These are phyloP conservation scores for Actinomortierella ambigua DNA, from an alignment of 371 early-diverging fungal genomes.

Conservation along the genomic window DNA sequence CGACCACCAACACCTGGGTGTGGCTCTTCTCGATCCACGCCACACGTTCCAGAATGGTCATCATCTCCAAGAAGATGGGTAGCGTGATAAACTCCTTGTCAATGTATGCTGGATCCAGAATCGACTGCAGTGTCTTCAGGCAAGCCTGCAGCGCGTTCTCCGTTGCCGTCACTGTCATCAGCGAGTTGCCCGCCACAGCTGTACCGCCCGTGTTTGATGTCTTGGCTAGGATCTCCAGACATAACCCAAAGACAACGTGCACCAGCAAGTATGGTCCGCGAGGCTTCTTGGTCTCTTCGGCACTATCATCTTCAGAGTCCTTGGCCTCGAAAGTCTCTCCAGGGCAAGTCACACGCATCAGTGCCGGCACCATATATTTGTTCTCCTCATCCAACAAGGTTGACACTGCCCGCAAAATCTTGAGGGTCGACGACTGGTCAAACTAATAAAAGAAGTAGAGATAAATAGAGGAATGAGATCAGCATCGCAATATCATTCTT, in stretches of 20 bases:
- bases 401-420: slow-evolving; percentile 37
- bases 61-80: slow-evolving; percentile 41
- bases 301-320: not conserved
- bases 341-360: slow-evolving; percentile 32
- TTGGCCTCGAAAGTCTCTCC: not conserved
- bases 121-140: slow-evolving; percentile 30
- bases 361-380: slow-evolving; percentile 29
- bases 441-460: slow-evolving; percentile 7
- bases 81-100: slow-evolving; percentile 17
- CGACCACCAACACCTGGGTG: slow-evolving; percentile 30
- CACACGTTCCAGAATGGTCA: slow-evolving; percentile 40
- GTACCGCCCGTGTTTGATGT: slow-evolving; percentile 29
- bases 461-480: not conserved
- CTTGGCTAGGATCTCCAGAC: slow-evolving; percentile 44
- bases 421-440: slow-evolving; percentile 40
- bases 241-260: slow-evolving; percentile 39
- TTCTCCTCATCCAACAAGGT: slow-evolving; percentile 31
- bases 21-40: slow-evolving; percentile 46
- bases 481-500: too few relatives aligned
- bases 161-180: slow-evolving; percentile 20
- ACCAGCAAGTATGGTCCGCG: slow-evolving; percentile 11
- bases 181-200: slow-evolving; percentile 9
- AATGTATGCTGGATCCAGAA: slow-evolving; percentile 25
- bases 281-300: slow-evolving; percentile 3
- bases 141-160: slow-evolving; percentile 38